phyloP scores from a whole-genome alignment of 306 rosid species.

The Cyamopsis tetragonoloba region DNA sequence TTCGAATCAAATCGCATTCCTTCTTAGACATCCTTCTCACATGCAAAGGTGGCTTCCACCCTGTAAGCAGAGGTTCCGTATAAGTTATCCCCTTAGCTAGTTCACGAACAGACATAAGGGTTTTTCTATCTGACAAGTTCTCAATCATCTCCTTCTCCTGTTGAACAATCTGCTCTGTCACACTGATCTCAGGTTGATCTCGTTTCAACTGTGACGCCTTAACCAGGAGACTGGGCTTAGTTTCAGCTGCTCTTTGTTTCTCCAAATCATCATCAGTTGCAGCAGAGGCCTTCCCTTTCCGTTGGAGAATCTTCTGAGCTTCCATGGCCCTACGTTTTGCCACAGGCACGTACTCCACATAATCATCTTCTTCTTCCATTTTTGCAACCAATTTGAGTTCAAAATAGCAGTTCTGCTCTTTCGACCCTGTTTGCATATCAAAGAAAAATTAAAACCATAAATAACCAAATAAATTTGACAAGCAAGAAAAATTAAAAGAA shows the following conservation, averaged over 20 bases:
- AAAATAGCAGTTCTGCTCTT: not conserved
- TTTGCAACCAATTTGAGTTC: not conserved
- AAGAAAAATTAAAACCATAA: not conserved
- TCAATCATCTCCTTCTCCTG: constrained; percentile 96
- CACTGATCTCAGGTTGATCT: constrained; percentile 81
- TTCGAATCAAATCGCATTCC: constrained; percentile 66
- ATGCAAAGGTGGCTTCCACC: constrained; percentile 89
- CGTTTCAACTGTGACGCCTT: constrained; percentile 80
- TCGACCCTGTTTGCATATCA: not conserved
- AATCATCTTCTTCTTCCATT: constrained; percentile 75
- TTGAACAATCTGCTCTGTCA: constrained; percentile 69
- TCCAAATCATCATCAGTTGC: constrained; percentile 62
- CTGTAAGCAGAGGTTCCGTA: constrained; percentile 70
- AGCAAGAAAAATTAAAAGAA: too few relatives aligned
- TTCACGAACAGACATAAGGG: constrained; percentile 88
- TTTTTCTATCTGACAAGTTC: constrained; percentile 72
- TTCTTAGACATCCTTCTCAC: constrained; percentile 63
- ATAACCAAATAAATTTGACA: too few relatives aligned
- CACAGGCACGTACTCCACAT: constrained; percentile 82
- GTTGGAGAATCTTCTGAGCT: constrained; percentile 77
- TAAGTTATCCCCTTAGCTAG: constrained; percentile 90
- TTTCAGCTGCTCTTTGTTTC: constrained; percentile 51
- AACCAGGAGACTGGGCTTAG: constrained; percentile 77
- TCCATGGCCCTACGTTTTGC: constrained; percentile 88
- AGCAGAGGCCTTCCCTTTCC: constrained; percentile 57